Percentiles rank a stretch among this genome's conserved stretches.
Evolutionary conservation across 306 rosid genomes (phyloP).

Genomic region (Medicago truncatula): DNA sequence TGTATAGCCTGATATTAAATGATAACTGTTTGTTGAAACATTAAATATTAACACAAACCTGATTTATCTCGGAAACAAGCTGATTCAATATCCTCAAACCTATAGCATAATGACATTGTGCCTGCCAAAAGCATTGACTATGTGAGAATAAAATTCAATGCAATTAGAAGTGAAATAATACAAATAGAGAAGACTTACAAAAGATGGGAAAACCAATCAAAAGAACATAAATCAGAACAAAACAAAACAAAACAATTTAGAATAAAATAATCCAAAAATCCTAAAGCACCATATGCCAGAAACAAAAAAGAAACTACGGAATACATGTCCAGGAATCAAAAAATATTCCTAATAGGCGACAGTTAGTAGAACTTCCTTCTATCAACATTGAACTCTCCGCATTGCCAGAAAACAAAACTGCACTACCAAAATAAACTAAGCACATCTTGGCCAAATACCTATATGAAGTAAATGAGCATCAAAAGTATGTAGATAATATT

Average conservation of each 20-base stretch:
- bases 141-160: conserved; percentile 36
- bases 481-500: background rate
- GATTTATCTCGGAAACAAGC: conserved; percentile 60
- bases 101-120: conserved; percentile 55
- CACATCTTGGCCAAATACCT: background rate
- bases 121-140: conserved; percentile 42
- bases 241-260: background rate
- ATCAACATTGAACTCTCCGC: background rate
- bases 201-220: background rate
- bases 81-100: conserved; percentile 61
- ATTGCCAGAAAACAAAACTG: background rate
- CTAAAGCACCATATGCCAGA: conserved; percentile 16
- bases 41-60: conserved; percentile 46
- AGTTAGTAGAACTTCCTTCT: background rate
- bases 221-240: background rate
- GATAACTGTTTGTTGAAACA: conserved; percentile 10
- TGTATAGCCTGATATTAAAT: conserved; percentile 25
- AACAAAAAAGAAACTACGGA: conserved; percentile 3
- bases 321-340: conserved; percentile 22
- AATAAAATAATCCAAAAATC: conserved; percentile 9
- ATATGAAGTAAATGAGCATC: background rate
- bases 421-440: background rate
- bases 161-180: conserved; percentile 11
- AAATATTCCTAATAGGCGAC: background rate
- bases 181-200: conserved; percentile 17